phyloP scores from a whole-genome alignment of 164 flowering plant species.

The Vitis riparia region DNA sequence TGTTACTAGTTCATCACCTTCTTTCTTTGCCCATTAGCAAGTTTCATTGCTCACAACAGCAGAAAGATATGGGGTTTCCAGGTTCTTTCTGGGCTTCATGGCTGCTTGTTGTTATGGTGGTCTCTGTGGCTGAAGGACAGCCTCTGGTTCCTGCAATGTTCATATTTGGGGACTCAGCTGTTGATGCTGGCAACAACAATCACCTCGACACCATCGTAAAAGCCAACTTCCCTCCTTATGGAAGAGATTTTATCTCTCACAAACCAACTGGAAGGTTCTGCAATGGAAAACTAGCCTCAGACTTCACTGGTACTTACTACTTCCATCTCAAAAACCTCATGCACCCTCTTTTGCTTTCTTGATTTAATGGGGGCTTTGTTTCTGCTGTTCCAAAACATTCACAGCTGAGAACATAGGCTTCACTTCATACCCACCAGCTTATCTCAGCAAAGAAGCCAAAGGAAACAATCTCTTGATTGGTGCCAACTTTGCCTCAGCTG shows the following conservation, averaged over 20 bases:
- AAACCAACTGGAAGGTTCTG: constrained; percentile 77
- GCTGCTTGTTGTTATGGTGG: constrained; percentile 2
- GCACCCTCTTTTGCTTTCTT: background rate
- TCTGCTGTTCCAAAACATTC: background rate
- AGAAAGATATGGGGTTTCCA: constrained; percentile 14
- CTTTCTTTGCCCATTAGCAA: constrained; percentile 1
- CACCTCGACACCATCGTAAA: constrained; percentile 51
- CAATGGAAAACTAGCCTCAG: constrained; percentile 76
- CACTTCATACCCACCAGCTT: constrained; percentile 57
- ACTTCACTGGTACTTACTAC: constrained; percentile 46
- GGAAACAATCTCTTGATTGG: constrained; percentile 52
- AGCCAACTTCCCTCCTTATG: constrained; percentile 71
- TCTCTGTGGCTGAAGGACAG: constrained; percentile 21
- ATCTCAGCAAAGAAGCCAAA: constrained; percentile 48
- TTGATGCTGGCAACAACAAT: constrained; percentile 82
- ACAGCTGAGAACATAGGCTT: constrained; percentile 72
- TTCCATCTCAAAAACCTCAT: background rate
- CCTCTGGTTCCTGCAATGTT: constrained; percentile 62
- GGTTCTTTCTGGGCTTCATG: constrained; percentile 3
- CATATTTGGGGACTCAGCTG: constrained; percentile 74
- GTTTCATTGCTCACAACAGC: background rate
- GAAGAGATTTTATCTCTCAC: constrained; percentile 61
- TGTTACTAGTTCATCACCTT: background rate
- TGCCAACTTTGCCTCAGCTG: constrained; percentile 72
- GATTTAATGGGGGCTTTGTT: background rate